Evolutionary conservation across 2,329 filamentous ascomycete species (phyloP).

Genomic region (Hypoxylon sp.): DNA sequence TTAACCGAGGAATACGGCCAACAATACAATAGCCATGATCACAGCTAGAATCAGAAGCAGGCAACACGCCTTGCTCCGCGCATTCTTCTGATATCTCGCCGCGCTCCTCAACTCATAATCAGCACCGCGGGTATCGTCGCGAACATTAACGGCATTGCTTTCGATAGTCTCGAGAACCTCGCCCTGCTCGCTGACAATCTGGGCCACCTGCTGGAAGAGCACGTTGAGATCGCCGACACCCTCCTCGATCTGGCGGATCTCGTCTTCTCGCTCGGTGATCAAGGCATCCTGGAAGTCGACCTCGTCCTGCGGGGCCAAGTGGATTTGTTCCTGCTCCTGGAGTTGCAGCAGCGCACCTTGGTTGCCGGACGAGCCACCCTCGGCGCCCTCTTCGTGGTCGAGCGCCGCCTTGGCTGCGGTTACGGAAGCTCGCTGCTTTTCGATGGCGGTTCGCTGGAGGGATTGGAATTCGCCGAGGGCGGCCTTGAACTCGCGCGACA

Average conservation of each 20-base stretch:
- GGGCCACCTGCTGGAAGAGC: constrained; percentile 95
- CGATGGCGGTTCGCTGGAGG: constrained; percentile 87
- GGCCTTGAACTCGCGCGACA: constrained; percentile 91
- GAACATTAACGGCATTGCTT: constrained; percentile 85
- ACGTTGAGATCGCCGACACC: constrained; percentile 95
- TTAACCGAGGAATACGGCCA: constrained; percentile 84
- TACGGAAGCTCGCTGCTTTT: constrained; percentile 90
- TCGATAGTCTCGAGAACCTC: constrained; percentile 86
- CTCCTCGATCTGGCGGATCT: constrained; percentile 98
- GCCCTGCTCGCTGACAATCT: constrained; percentile 95
- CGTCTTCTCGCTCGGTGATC: constrained; percentile 94
- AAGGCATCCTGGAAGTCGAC: constrained; percentile 97
- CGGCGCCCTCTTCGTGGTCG: constrained; percentile 59
- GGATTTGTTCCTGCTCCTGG: constrained; percentile 76
- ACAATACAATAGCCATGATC: constrained; percentile 86
- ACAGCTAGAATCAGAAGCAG: constrained; percentile 87
- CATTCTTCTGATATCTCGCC: constrained; percentile 92
- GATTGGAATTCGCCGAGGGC: constrained; percentile 90
- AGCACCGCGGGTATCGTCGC: constrained; percentile 83
- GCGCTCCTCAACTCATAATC: constrained; percentile 87
- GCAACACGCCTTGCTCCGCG: constrained; percentile 93
- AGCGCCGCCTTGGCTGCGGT: constrained; percentile 83
- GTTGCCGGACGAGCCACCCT: constrained; percentile 35
- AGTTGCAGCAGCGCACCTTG: constrained; percentile 58
- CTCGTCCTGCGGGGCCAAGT: constrained; percentile 88